Base-by-base conservation (phyloP, 371 early-diverging fungal genomes). In the Mortierella sp. region DNA sequence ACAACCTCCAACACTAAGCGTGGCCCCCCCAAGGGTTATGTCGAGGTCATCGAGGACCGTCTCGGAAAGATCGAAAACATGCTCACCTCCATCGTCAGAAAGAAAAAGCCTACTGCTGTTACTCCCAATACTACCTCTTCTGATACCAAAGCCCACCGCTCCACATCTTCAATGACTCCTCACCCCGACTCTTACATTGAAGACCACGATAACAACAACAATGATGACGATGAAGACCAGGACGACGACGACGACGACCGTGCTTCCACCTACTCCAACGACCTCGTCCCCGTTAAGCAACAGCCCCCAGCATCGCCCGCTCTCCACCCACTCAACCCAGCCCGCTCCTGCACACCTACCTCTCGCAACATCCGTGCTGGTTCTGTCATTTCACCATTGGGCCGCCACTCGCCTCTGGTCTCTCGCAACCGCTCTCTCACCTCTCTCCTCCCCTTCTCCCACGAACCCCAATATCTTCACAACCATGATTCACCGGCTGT, bases 11-110 rank as follows among this genome's bases (percentile, higher is more conserved):
- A 90, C 24, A 87, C 89, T 16, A 89, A 89, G 72, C 83, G 92
- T 73, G 96, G 96, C 1, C 96, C 96, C n/a, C 93, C 94, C 47
- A 95, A 95, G 86, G 93, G 93, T 19, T 92, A 93, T 80, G 93
- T 93, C 34, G 96, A 95, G 72, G 90, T 92, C 19, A 95, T 95
- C 63, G 95, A 94, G 72, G 92, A 89, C 81, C 88, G 95, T 72
- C 90, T 93, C 28, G 93, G 93, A 82, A 90, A 91, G 50, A 90
- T 92, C 31, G 92, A 94, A 78, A 90, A 90, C 16, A 85, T 94
- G 47, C 80, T 94, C 28, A 78, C 77, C 44, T 80, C 76, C 5
- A 82, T 91, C 11, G 83, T 88, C 10, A 73, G 74, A 26, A 78
- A 78, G 72, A 88, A 90, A 50, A 84, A 82, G 73, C 45, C 54